Percentiles rank a stretch among this genome's conserved stretches.
These are phyloP conservation scores for Saturnispora hagleri DNA, from an alignment of 805 yeast genomes.

Conservation along the genomic window DNA sequence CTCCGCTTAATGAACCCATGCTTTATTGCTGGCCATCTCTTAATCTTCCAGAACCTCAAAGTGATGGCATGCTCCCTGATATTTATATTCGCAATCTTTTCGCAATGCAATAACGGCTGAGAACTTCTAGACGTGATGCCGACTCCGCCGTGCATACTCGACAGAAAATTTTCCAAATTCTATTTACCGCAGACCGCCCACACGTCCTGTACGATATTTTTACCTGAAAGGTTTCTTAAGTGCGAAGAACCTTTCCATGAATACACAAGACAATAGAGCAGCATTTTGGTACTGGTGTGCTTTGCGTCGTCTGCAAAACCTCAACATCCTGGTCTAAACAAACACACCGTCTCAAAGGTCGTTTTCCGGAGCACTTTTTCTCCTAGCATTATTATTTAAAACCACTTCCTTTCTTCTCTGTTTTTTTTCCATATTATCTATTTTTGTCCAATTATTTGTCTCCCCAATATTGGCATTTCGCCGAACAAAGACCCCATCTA, in stretches of 20 bases:
- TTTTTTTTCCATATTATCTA: not conserved
- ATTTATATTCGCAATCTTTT: not conserved
- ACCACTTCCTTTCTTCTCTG: not conserved
- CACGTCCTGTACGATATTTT: not conserved
- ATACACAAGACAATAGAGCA: not conserved
- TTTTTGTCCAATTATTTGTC: not conserved
- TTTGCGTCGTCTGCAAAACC: too few species aligned
- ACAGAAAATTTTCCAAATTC: not conserved
- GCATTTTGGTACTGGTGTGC: too few species aligned
- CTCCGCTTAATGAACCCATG: not conserved
- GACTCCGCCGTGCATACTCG: not conserved
- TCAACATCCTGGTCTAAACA: too few species aligned
- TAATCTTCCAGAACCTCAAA: not conserved
- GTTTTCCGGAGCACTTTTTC: not conserved
- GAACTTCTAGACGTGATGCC: not conserved
- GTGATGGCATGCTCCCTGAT: not conserved
- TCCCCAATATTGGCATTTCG: not conserved
- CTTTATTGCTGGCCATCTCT: not conserved
- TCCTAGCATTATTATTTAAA: not conserved
- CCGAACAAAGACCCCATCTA: not conserved
- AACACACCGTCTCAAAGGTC: too few species aligned
- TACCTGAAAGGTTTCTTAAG: not conserved
- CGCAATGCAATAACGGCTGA: not conserved
- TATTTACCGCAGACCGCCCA: not conserved
- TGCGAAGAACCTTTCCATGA: not conserved